A percentile compares a stretch with the other conserved stretches of the same genome.
Conservation (phyloP, 2,329 filamentous ascomycete species). For the Parastagonospora avenae region DNA sequence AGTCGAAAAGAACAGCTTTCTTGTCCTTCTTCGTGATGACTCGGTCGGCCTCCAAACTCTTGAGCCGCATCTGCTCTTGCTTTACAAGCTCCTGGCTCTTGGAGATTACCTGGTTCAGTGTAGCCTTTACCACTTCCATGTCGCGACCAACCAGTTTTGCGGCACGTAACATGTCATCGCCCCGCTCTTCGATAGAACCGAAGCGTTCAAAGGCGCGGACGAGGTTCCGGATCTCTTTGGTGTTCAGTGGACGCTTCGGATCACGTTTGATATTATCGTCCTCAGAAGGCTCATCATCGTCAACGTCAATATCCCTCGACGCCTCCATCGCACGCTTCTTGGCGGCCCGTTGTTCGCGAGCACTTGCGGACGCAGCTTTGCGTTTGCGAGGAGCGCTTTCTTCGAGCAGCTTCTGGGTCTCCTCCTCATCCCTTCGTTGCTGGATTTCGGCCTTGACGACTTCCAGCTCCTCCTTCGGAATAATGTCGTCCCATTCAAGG, state of each 20-base stretch:
- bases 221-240: slow-evolving; percentile 91
- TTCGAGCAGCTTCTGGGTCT: slow-evolving; percentile 80
- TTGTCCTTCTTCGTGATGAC: slow-evolving; percentile 93
- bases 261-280: slow-evolving; percentile 66
- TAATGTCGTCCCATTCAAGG: slow-evolving; percentile 97
- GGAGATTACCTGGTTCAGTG: slow-evolving; percentile 79
- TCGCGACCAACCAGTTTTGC: slow-evolving; percentile 85
- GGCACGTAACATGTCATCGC: slow-evolving; percentile 84
- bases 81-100: slow-evolving; percentile 72
- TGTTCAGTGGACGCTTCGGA: slow-evolving; percentile 85
- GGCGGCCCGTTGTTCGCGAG: slow-evolving; percentile 67
- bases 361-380: slow-evolving; percentile 66
- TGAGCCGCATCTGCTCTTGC: slow-evolving; percentile 70
- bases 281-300: slow-evolving; percentile 56
- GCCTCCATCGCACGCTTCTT: slow-evolving; percentile 74
- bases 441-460: slow-evolving; percentile 90
- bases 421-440: slow-evolving; percentile 79
- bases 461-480: slow-evolving; percentile 89
- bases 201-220: slow-evolving; percentile 90
- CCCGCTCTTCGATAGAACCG: slow-evolving; percentile 85
- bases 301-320: slow-evolving; percentile 65
- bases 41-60: slow-evolving; percentile 74
- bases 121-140: slow-evolving; percentile 74
- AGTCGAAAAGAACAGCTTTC: slow-evolving; percentile 95
- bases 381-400: slow-evolving; percentile 81